Base-by-base conservation (phyloP, 768 basidiomycete species). In the Suillus subaureus region DNA sequence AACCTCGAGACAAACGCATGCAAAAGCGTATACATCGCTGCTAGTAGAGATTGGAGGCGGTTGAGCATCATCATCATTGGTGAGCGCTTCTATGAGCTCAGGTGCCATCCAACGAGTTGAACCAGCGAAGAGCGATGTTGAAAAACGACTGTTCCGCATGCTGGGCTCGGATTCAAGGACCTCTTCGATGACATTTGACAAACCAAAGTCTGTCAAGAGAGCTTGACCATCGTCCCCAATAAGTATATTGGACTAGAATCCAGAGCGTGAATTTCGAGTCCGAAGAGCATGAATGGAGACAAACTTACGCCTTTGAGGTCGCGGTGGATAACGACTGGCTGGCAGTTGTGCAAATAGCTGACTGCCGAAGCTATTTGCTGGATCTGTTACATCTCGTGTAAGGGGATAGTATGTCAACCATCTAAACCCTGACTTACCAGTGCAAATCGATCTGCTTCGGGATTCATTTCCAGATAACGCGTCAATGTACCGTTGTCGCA, bases 11-110 rank as follows among this genome's bases (percentile, higher is more conserved):
- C 87, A 87, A 52, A 88, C 82, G 23, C 83, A 86, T 1, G 79
- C 85, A 71, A 86, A 88, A 2, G 86, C 83, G 64, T 85, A 89
- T n/a, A 88, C 84, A 68, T 89, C 87, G 56, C 83, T 87, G 47
- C 73, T 77, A 1, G 80, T 84, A 18, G 86, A 83, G 63, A 87
- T 82, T 0, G 80, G 78, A 13, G 83, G 84, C 4, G 76, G 69
- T 0, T 66, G 62, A 0, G 74, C 79, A 35, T 78, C 75, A 54
- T 80, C 77, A 62, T 87, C 86, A 51, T 85, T 81, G 6, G 84
- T 80, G 43, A 85, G 80, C 0, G 83, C 80, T 40, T 81, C 69
- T 16, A 88, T 77, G 51, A 88, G 71, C 70, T 88, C 87, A 21
- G 87, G 87, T 0, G 87, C 87, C 76, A 76, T 78, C 79, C 79